These are phyloP conservation scores for Lodderomyces theae DNA, from an alignment of 1,139 yeast genomes.

Conservation along the genomic window DNA sequence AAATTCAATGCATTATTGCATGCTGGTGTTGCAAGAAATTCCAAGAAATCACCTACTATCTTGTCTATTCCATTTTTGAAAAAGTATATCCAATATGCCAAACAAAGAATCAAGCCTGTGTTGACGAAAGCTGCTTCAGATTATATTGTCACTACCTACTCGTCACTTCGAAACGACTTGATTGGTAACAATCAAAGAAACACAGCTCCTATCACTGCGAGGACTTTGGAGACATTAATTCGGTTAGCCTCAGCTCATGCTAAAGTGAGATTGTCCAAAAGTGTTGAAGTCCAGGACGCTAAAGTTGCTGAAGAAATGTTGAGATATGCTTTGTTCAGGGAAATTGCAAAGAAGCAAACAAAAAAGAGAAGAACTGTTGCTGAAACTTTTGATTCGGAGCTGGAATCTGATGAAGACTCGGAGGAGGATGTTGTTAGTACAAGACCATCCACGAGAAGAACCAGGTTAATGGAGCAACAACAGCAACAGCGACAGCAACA, in stretches of 20 bases:
- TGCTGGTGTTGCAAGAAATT: constrained; percentile 60
- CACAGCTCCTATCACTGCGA: constrained; percentile 95
- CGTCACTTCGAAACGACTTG: constrained; percentile 80
- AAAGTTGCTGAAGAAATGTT: constrained; percentile 81
- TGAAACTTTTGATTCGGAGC: constrained; percentile 22
- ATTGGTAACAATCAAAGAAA: constrained; percentile 69
- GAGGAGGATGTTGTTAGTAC: constrained; percentile 23
- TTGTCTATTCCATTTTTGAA: constrained; percentile 83
- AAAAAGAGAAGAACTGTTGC: constrained; percentile 29
- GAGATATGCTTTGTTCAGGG: constrained; percentile 83
- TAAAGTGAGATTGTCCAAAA: constrained; percentile 77
- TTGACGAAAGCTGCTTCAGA: constrained; percentile 77
- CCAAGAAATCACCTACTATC: constrained; percentile 56
- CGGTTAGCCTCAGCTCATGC: constrained; percentile 98
- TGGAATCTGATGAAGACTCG: constrained; percentile 21
- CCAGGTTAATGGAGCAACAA: constrained; percentile 16
- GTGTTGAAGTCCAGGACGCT: constrained; percentile 78
- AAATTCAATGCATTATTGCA: constrained; percentile 81
- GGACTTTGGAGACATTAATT: constrained; percentile 94
- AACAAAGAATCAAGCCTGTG: constrained; percentile 81
- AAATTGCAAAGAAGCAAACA: constrained; percentile 45
- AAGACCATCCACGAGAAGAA: constrained; percentile 20
- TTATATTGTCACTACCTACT: constrained; percentile 75
- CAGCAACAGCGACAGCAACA: constrained; percentile 14
- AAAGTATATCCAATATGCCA: constrained; percentile 92